phyloP scores from a whole-genome alignment of 306 rosid genomes.

The Alnus glutinosa region DNA sequence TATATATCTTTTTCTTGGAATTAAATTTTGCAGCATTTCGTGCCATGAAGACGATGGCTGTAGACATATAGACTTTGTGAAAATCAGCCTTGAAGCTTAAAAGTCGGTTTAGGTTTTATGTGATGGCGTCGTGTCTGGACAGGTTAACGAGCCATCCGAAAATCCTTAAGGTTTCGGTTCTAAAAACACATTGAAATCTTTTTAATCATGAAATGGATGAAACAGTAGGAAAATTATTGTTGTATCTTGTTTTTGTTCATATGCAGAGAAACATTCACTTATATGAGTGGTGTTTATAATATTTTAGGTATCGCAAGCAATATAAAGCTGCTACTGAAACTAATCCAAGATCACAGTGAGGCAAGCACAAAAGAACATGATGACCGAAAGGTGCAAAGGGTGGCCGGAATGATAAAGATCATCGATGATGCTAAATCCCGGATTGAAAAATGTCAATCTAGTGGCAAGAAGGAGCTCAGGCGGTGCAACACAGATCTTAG shows the following conservation, averaged over 20 bases:
- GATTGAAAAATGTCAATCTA: constrained; percentile 54
- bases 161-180: too few species aligned
- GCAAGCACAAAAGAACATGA: constrained; percentile 49
- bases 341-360: constrained; percentile 77
- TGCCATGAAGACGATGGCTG: too few species aligned
- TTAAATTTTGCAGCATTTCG: constrained; percentile 6
- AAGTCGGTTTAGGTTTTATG: too few species aligned
- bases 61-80: neutral
- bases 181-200: too few species aligned
- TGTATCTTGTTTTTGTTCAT: too few species aligned
- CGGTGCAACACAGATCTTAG: constrained; percentile 75
- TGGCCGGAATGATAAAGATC: constrained; percentile 73
- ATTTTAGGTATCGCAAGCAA: constrained; percentile 59
- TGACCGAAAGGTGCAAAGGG: constrained; percentile 64
- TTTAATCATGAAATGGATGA: too few species aligned
- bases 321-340: constrained; percentile 66
- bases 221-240: too few species aligned
- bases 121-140: too few species aligned
- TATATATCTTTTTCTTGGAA: neutral
- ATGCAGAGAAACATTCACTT: too few species aligned
- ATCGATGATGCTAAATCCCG: constrained; percentile 69
- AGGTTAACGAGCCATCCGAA: too few species aligned
- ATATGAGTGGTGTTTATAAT: too few species aligned
- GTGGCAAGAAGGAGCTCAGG: constrained; percentile 57
- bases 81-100: too few species aligned